Evolutionary conservation across 192 early-diverging fungal species (phyloP).

Genomic region (Kickxella alabastrina): DNA sequence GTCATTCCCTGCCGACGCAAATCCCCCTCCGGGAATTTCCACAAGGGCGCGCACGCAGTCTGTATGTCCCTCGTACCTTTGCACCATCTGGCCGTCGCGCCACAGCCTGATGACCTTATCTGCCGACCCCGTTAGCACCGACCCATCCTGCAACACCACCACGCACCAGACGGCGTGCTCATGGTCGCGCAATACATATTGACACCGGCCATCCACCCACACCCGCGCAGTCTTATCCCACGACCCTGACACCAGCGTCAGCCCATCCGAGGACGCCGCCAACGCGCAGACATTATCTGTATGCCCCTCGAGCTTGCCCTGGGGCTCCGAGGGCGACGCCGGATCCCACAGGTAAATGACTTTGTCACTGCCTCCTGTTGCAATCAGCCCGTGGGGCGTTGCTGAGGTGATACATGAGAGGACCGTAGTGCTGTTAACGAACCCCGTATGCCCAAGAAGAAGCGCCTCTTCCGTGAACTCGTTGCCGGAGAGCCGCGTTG

Average conservation of each 20-base stretch:
- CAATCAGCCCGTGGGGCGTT: slow-evolving; percentile 76
- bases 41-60: slow-evolving; percentile 87
- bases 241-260: slow-evolving; percentile 85
- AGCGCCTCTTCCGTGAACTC: slow-evolving; percentile 53
- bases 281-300: slow-evolving; percentile 83
- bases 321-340: slow-evolving; percentile 52
- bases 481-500: slow-evolving; percentile 58
- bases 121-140: slow-evolving; percentile 82
- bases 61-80: slow-evolving; percentile 75
- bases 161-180: slow-evolving; percentile 89
- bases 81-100: slow-evolving; percentile 61
- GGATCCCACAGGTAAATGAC: slow-evolving; percentile 79
- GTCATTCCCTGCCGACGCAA: slow-evolving; percentile 89
- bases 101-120: slow-evolving; percentile 89
- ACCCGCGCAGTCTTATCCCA: slow-evolving; percentile 95
- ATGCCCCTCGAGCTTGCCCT: slow-evolving; percentile 76
- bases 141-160: slow-evolving; percentile 64
- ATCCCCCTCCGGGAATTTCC: slow-evolving; percentile 57
- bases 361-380: slow-evolving; percentile 80
- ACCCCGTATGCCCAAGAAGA: slow-evolving; percentile 68
- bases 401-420: slow-evolving; percentile 55
- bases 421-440: slow-evolving; percentile 71
- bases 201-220: slow-evolving; percentile 77
- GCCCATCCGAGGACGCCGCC: slow-evolving; percentile 55
- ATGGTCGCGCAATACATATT: slow-evolving; percentile 74